phyloP scores from a whole-genome alignment of 345 rosid species.

The Syzygium aqueum region DNA sequence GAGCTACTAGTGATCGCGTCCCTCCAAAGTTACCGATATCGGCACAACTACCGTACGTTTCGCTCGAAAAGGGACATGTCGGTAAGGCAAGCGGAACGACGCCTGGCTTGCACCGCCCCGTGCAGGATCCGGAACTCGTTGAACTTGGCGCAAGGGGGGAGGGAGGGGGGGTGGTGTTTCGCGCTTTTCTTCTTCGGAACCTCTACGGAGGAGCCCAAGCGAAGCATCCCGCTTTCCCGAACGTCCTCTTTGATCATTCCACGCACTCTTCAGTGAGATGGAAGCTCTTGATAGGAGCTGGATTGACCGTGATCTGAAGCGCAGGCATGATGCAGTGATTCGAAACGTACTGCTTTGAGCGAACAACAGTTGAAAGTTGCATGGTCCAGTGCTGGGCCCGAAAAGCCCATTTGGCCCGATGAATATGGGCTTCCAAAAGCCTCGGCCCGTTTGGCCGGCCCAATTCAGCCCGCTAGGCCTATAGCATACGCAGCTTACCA shows the following conservation, averaged over 20 bases:
- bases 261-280: background rate
- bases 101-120: background rate
- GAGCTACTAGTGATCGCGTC: background rate
- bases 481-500: background rate
- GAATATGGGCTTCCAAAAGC: background rate
- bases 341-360: too few relatives aligned
- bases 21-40: background rate
- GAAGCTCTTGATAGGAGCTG: background rate
- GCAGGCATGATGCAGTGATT: too few relatives aligned
- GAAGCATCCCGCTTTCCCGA: background rate
- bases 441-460: background rate
- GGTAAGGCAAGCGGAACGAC: background rate
- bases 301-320: too few relatives aligned
- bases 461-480: background rate
- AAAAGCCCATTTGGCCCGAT: background rate
- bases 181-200: too few relatives aligned
- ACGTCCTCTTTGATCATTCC: background rate
- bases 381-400: background rate
- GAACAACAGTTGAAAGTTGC: background rate
- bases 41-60: background rate
- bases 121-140: background rate
- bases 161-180: too few relatives aligned
- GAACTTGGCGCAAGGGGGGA: background rate
- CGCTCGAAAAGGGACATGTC: background rate
- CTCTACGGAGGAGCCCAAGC: background rate